Base-by-base conservation (phyloP, 2,329 filamentous ascomycete genomes). In the Shiraia bambusicola region DNA sequence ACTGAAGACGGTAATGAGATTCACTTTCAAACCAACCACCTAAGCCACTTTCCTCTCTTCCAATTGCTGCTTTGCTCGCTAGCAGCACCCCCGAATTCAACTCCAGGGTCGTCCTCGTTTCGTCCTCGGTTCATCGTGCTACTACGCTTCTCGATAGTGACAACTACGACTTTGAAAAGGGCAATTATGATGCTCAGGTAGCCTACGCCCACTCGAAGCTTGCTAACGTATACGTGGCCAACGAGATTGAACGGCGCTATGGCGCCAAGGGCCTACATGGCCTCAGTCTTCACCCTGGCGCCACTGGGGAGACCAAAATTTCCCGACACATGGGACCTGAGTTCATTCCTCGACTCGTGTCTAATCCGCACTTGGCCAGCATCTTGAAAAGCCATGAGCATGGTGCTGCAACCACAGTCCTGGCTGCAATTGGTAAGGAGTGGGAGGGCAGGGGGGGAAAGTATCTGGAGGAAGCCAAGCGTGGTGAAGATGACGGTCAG, bases 31-130 rank as follows among this genome's bases (percentile, higher is more conserved):
- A 74, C 70, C 6, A 80, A 81, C 54, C 72, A 81, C 52, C 61
- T 82, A 2, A 70, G 64, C 7, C 75, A 80, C 49, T 81, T 81
- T 62, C 69, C 80, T 0, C 67, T 81, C 11, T 75, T 78, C 45
- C 66, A 76, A 17, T 68, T 79, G 1, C 63, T 82, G 54, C 68
- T 0, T 56, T 81, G 6, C 56, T 79, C 0, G 49, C 65, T 0
- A 66, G 67, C 4, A 51, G 67, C 1, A 72, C 68, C 0, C 58
- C 70, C 0, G 47, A 55, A 0, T 76, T 50, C 14, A 35, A 47
- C 3, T 76, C 72, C 0, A 70, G 78, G 3, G 72, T 80, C 1
- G 67, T 82, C 31, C 63, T 79, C 32, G 58, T 64, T 1, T 54
- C 80, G 1, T 67, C 74, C 1, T 30, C 28, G 9, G 40, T 19